Base-by-base conservation (phyloP, 129 eudicot genomes). In the Chrysanthemum lavandulifolium region DNA sequence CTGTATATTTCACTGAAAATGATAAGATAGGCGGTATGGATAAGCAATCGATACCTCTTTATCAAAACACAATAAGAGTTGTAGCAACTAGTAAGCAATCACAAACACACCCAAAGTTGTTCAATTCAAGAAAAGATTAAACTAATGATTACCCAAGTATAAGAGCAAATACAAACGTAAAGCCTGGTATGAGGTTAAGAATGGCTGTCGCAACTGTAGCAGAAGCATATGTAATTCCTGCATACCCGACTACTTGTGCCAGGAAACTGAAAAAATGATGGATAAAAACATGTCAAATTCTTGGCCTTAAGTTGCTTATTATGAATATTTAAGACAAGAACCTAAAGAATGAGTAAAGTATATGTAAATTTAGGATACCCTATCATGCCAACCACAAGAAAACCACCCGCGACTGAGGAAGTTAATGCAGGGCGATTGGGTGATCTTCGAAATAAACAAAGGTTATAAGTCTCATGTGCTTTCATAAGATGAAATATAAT, bases 111-210 rank as follows among this genome's bases (percentile, higher is more conserved):
- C 43, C 6, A 36, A 31, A 36, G 43, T 36, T 5, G 43, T 36
- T 36, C 43, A 21, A 65, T 27, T 71, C 12, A 49, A 58, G 54
- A 27, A 16, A 2, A 54, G n/a, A 53, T 29, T 53, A 29, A 10
- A 19, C 14, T 6, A 0, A 8, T 27, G 73, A 49, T 53, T 65
- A 88, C 95, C 88, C 78, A 65, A 85, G 67, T 25, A 84, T 70
- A 70, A 86, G 73, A 49, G 96, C 89, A 23, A 88, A 80, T n/a
- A 86, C 10, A 71, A 88, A 88, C 1, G 96, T 83, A 50, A 83
- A 83, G 45, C 85, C 91, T 2, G 91, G 91, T 51, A 83, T 69
- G 23, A 88, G 84, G 62, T 88, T 86, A 61, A 86, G 82, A 79
- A 88, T 83, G 11, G 89, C 81, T 1, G 89, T 52, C 15, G 79